Evolutionary conservation across 768 basidiomycete genomes (phyloP), one percentile per base, ranked within the genome.

Genomic region (Epithele typhae): DNA sequence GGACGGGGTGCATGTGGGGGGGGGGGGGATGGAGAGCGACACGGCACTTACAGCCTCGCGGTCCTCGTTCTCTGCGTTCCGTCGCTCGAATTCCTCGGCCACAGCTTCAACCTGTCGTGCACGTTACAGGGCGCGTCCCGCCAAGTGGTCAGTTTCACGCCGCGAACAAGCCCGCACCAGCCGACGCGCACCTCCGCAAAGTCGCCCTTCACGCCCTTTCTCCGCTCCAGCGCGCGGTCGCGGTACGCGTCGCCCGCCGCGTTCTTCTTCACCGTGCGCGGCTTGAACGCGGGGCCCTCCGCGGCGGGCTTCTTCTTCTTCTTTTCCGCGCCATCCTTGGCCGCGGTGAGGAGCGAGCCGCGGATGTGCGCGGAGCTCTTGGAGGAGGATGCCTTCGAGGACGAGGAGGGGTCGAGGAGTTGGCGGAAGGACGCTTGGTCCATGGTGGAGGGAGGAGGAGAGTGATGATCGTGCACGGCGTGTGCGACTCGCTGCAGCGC

Each of bases 11-110:
- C 34, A 23, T 17, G 5, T 14, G n/a, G 47, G 23, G 11, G 24
- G 34, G 10, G 21, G 30, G 32, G 21, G 15, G 22, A 17, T 12
- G 40, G 37, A 43, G 34, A 43, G 37, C 24, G 25, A 41, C 12
- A 18, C 37, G 5, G 11, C 11, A 62, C 81, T 45, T 55, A 87
- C 90, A 35, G 71, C 73, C 33, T 72, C 71, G 51, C 70, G 79
- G 61, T 87, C 82, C 51, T 74, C 74, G n/a, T 68, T 69, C 21
- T 73, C 69, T n/a, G 74, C 77, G 43, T 73, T 73, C 32, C 74
- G 75, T 54, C 72, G 76, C 65, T 93, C 83, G 48, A 93, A 93
- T 49, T 91, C 88, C 45, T 90, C 85, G 1, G 89, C 68, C 9
- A 94, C 68, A 10, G 88, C 82, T 61, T 91, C 89, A 24, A 90